These are phyloP conservation scores for Psidium guajava DNA, from an alignment of 345 rosid genomes.

Conservation along the genomic window DNA sequence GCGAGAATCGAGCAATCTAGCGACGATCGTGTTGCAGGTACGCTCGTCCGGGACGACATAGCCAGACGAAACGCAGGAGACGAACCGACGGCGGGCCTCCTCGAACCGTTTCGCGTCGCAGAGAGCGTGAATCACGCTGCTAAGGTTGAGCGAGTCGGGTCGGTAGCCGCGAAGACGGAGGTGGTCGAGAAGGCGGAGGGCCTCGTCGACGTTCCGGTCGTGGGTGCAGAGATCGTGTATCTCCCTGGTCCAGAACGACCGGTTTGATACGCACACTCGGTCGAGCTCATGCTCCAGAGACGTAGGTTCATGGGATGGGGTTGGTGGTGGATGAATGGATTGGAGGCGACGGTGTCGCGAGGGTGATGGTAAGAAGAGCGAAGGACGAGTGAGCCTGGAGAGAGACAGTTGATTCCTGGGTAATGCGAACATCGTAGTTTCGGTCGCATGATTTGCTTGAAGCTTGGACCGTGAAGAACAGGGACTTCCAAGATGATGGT, in stretches of 20 bases:
- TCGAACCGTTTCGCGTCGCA: slow-evolving; percentile 42
- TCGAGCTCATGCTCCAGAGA: not conserved
- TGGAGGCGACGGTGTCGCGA: not conserved
- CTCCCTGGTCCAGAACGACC: slow-evolving; percentile 41
- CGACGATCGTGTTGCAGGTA: slow-evolving; percentile 56
- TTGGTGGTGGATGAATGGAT: not conserved
- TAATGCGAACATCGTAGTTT: not conserved
- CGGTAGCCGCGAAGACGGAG: slow-evolving; percentile 17
- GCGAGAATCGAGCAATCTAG: slow-evolving; percentile 52
- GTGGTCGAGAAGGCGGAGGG: slow-evolving; percentile 11
- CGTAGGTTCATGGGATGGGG: not conserved
- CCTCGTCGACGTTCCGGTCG: slow-evolving; percentile 6
- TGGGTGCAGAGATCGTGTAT: slow-evolving; percentile 45
- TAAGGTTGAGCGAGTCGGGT: slow-evolving; percentile 45
- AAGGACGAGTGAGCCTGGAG: not conserved
- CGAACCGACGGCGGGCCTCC: slow-evolving; percentile 56
- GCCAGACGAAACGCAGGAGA: slow-evolving; percentile 28
- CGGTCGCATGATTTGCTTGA: not conserved
- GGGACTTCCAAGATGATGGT: not conserved
- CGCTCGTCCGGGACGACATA: slow-evolving; percentile 52
- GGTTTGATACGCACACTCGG: slow-evolving; percentile 19
- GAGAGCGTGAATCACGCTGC: slow-evolving; percentile 65
- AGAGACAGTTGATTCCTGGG: not conserved
- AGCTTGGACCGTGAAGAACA: not conserved
- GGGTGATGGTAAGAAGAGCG: not conserved